Base-by-base conservation (phyloP, 2,329 filamentous ascomycete species). In the Tolypocladium tropicale region DNA sequence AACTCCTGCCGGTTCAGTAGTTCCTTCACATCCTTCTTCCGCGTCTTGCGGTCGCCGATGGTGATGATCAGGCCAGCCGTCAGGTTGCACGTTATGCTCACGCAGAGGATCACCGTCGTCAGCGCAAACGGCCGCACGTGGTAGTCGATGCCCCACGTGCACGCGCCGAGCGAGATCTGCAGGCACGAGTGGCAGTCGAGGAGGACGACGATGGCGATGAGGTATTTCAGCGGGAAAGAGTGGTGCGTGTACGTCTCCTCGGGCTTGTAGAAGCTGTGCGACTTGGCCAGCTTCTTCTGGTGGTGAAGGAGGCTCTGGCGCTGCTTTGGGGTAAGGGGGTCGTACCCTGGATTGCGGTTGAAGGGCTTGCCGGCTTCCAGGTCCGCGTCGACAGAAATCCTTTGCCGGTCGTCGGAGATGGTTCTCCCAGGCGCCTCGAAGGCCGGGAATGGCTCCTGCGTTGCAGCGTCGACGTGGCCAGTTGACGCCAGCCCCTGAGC, bases 231-330 rank as follows among this genome's bases (percentile, higher is more conserved):
- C 0, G 90, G 89, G 59, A 95, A 95, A 0, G 90, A 86, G 66
- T 84, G 79, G 67, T 95, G 90, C 0, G 90, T 95, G 36, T 83
- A 77, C 0, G 90, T 95, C 70, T 95, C 90, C 69, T 95, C 87
- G 0, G 90, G 89, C 64, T 92, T 92, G 76, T 95, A 95, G 70
- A 93, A 95, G 6, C 88, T 91, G 68, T 95, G 90, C 0, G 86
- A 90, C 62, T 87, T 90, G 65, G 86, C 80, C 65, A 94, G 88
- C 65, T 92, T 93, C 62, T 77, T 79, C 65, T 92, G 87, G 65
- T 95, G 90, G 66, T 94, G 85, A 53, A 85, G 78, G 11, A 95
- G 78, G 52, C 79, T 82, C 58, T 78, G 78, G 65, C 91, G 86
- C 67, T 94, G 87, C 57, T 79, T 72, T 5, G 75, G 74, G 0